These are phyloP conservation scores for Penicillium atrosanguineum DNA, from an alignment of 495 filamentous ascomycete genomes.

Conservation along the genomic window DNA sequence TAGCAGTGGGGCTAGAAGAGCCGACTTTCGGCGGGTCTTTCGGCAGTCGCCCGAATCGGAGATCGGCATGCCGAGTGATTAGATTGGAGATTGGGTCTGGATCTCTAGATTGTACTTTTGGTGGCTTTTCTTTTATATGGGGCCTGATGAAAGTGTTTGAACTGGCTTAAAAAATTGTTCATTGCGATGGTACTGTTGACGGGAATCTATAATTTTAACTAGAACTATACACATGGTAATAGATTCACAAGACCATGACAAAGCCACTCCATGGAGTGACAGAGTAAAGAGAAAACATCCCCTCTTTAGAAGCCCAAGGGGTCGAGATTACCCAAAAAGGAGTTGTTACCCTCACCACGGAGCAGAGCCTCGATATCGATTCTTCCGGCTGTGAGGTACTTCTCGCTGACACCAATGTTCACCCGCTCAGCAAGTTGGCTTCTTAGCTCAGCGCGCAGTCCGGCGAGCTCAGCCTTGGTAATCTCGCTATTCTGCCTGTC, in stretches of 20 bases:
- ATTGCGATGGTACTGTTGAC: background rate
- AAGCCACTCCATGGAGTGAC: background rate
- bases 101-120: background rate
- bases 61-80: slow-evolving; percentile 24
- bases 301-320: slow-evolving; percentile 41
- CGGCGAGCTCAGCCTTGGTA: slow-evolving; percentile 67
- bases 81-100: background rate
- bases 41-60: slow-evolving; percentile 11
- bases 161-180: background rate
- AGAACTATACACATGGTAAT: background rate
- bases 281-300: background rate
- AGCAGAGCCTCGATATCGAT: slow-evolving; percentile 82
- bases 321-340: slow-evolving; percentile 64
- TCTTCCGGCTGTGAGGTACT: slow-evolving; percentile 75
- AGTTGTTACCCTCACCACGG: slow-evolving; percentile 53
- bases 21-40: slow-evolving; percentile 21
- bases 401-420: slow-evolving; percentile 89
- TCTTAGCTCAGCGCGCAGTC: slow-evolving; percentile 41
- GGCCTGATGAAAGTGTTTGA: background rate
- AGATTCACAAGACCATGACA: background rate
- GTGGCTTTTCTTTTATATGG: too few relatives aligned
- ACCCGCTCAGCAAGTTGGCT: slow-evolving; percentile 67
- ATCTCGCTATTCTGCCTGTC: slow-evolving; percentile 66
- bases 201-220: background rate
- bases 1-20: slow-evolving; percentile 20